Conservation (phyloP, 2,329 filamentous ascomycete genomes). For the Cercospora canescens region DNA sequence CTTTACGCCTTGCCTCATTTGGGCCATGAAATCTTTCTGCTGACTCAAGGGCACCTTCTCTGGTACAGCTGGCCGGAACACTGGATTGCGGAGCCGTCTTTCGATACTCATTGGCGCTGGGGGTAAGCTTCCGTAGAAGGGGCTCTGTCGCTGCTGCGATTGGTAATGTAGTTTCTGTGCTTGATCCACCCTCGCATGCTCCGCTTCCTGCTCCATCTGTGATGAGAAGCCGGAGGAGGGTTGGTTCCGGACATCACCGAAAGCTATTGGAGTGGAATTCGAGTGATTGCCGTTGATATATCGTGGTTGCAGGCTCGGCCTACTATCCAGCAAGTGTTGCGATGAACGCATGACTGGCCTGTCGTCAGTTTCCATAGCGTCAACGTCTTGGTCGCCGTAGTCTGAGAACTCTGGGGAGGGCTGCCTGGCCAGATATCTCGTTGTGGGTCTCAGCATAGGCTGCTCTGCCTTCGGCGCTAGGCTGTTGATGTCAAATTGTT, state of each 20-base stretch:
- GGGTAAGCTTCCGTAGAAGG: conserved; percentile 72
- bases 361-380: conserved; percentile 75
- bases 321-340: conserved; percentile 17
- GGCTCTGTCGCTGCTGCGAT: conserved; percentile 44
- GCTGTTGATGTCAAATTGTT: conserved; percentile 40
- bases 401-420: conserved; percentile 30
- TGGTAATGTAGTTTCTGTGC: conserved; percentile 25
- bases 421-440: conserved; percentile 23
- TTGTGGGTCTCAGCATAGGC: conserved; percentile 15
- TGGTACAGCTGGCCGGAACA: conserved; percentile 15
- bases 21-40: conserved; percentile 55
- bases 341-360: conserved; percentile 23
- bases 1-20: conserved; percentile 34
- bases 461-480: conserved; percentile 30
- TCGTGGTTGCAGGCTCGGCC: conserved; percentile 23
- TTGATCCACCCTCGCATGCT: conserved; percentile 19
- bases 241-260: conserved; percentile 21
- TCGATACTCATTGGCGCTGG: conserved; percentile 68
- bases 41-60: conserved; percentile 45
- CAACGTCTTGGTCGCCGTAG: conserved; percentile 38
- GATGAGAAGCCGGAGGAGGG: conserved; percentile 32
- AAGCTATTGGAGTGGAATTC: conserved; percentile 19
- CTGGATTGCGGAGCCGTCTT: conserved; percentile 61
- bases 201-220: conserved; percentile 21
- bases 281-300: conserved; percentile 15